Percentiles rank a stretch among this genome's conserved stretches.
Evolutionary conservation across 1,139 yeast genomes (phyloP).

Genomic region (Yamadazyma atlantica): DNA sequence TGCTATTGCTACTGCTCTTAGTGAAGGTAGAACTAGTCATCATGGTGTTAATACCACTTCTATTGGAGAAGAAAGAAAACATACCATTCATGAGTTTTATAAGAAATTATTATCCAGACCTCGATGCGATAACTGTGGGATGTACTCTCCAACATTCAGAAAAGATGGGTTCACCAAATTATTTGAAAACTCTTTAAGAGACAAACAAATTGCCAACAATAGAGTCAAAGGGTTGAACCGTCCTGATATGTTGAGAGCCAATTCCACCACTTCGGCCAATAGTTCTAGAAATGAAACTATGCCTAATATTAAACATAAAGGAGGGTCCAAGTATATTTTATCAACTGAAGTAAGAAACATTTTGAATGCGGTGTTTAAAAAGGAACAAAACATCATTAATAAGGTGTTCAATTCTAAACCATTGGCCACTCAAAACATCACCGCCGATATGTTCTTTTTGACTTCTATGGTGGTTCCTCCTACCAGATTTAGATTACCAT

Average conservation of each 20-base stretch:
- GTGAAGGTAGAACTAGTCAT: slow-evolving; percentile 69
- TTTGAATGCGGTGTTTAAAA: slow-evolving; percentile 68
- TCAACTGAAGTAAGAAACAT: slow-evolving; percentile 85
- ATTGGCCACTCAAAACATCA: slow-evolving; percentile 43
- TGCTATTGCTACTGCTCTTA: slow-evolving; percentile 71
- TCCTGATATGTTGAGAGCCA: slow-evolving; percentile 62
- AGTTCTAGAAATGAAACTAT: slow-evolving; percentile 21
- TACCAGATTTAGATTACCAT: slow-evolving; percentile 92
- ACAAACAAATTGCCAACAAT: slow-evolving; percentile 78
- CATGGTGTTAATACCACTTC: slow-evolving; percentile 79
- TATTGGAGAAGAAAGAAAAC: slow-evolving; percentile 84
- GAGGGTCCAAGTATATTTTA: slow-evolving; percentile 80
- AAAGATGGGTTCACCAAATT: slow-evolving; percentile 94
- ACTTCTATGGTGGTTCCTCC: slow-evolving; percentile 92
- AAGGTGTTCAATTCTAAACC: slow-evolving; percentile 81
- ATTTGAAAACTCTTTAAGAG: slow-evolving; percentile 82
- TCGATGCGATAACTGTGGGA: slow-evolving; percentile 93
- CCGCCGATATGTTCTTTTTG: slow-evolving; percentile 89
- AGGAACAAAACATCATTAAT: slow-evolving; percentile 64
- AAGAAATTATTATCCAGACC: slow-evolving; percentile 70
- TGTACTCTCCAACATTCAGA: slow-evolving; percentile 91
- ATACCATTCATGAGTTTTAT: slow-evolving; percentile 72
- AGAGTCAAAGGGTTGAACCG: slow-evolving; percentile 76
- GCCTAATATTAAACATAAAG: slow-evolving; percentile 54
- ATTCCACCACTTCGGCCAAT: slow-evolving; percentile 5